These are phyloP conservation scores for Trichomonas gallinae DNA, from an alignment of 208 protist species.

Conservation along the genomic window DNA sequence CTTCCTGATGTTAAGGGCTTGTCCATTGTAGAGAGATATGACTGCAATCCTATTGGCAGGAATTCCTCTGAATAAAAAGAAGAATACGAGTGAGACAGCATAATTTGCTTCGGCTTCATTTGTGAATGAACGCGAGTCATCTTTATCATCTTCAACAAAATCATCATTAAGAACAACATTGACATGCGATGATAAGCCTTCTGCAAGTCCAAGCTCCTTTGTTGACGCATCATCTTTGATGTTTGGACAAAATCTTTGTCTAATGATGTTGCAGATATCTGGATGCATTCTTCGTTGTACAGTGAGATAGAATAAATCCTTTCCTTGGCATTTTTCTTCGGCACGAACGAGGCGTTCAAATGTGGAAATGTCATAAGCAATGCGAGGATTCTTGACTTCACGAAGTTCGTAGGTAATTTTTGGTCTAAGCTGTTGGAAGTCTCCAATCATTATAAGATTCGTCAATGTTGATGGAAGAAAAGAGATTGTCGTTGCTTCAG, in stretches of 20 bases:
- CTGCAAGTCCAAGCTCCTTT: background rate
- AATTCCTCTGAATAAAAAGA: background rate
- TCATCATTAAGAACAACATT: background rate
- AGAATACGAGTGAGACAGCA: background rate
- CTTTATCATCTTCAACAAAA: background rate
- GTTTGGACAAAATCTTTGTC: background rate
- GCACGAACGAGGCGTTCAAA: background rate
- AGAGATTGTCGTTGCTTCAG: background rate
- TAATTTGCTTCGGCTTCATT: background rate
- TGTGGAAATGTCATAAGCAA: background rate
- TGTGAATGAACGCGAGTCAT: background rate
- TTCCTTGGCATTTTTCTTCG: background rate
- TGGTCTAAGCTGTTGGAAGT: background rate
- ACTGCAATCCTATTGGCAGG: background rate
- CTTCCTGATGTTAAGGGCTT: background rate
- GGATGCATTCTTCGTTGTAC: conserved; percentile 14
- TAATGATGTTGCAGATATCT: background rate
- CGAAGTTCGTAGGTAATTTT: background rate
- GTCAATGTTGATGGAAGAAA: background rate
- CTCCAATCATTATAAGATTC: background rate
- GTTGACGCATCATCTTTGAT: background rate
- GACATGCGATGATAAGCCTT: background rate
- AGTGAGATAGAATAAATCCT: background rate
- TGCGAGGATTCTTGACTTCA: background rate
- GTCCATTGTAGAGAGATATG: background rate